Conservation (phyloP, 179 eudicot genomes). For the Heliamphora pulchella region DNA sequence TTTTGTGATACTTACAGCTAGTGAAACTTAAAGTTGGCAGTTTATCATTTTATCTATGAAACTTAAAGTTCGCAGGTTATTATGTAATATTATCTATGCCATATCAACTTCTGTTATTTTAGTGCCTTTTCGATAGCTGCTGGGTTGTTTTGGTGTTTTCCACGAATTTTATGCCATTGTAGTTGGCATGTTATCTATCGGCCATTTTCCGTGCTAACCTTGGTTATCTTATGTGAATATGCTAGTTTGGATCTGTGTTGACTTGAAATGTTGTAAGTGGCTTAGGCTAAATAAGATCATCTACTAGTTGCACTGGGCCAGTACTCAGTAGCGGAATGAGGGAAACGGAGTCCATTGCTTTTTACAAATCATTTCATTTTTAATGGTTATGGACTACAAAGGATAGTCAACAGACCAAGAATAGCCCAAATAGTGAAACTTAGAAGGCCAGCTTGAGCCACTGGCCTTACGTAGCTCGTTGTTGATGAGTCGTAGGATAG, state of each 20-base stretch:
- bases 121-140: neutral
- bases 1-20: conserved; percentile 1
- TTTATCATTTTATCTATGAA: neutral
- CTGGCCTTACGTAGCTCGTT: no score
- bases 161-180: neutral
- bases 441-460: no score
- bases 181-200: neutral
- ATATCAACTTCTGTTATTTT: neutral
- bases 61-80: neutral
- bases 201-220: neutral
- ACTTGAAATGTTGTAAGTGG: neutral
- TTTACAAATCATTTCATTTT: no score
- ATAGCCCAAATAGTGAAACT: no score
- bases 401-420: no score
- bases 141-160: neutral
- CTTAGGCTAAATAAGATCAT: neutral
- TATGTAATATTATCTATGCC: neutral
- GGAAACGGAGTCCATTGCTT: neutral
- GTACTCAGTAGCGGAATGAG: neutral
- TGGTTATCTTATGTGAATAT: neutral
- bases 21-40: neutral
- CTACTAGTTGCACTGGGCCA: neutral
- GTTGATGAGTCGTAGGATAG: no score
- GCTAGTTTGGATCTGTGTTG: neutral
- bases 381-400: no score